Evolutionary conservation across 2,329 filamentous ascomycete species (phyloP).

Genomic region (Fusarium falciforme): DNA sequence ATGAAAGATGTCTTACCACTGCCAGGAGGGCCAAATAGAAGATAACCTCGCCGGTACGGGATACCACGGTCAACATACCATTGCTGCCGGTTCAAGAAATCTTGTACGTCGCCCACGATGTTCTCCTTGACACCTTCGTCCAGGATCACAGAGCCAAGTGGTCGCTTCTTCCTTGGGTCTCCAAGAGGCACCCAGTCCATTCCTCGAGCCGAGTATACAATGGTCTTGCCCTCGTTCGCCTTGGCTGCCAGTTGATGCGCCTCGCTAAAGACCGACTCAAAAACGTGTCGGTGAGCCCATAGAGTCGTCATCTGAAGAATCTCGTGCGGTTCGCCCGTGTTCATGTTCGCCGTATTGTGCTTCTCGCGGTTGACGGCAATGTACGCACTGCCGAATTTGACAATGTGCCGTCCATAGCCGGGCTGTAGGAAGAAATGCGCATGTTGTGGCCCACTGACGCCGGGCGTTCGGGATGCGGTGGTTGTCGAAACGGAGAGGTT

Average conservation of each 20-base stretch:
- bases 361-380: constrained; percentile 89
- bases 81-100: constrained; percentile 81
- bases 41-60: constrained; percentile 88
- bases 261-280: constrained; percentile 89
- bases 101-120: constrained; percentile 82
- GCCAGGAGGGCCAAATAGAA: constrained; percentile 89
- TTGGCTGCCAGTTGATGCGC: constrained; percentile 83
- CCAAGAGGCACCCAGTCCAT: constrained; percentile 89
- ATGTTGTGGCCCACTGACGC: constrained; percentile 73
- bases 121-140: constrained; percentile 85
- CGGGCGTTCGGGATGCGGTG: constrained; percentile 69
- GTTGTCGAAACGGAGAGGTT: constrained; percentile 69
- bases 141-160: constrained; percentile 87
- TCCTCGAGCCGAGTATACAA: constrained; percentile 87
- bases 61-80: constrained; percentile 98
- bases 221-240: constrained; percentile 90
- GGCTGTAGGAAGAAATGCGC: constrained; percentile 91
- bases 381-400: constrained; percentile 88
- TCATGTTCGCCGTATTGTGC: constrained; percentile 82
- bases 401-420: constrained; percentile 87
- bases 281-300: constrained; percentile 88
- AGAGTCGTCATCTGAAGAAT: constrained; percentile 92
- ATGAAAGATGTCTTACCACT: constrained; percentile 98
- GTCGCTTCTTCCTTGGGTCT: constrained; percentile 85
- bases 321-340: constrained; percentile 91